phyloP scores from a whole-genome alignment of 176 grass and related monocot species.

The Triticum urartu region DNA sequence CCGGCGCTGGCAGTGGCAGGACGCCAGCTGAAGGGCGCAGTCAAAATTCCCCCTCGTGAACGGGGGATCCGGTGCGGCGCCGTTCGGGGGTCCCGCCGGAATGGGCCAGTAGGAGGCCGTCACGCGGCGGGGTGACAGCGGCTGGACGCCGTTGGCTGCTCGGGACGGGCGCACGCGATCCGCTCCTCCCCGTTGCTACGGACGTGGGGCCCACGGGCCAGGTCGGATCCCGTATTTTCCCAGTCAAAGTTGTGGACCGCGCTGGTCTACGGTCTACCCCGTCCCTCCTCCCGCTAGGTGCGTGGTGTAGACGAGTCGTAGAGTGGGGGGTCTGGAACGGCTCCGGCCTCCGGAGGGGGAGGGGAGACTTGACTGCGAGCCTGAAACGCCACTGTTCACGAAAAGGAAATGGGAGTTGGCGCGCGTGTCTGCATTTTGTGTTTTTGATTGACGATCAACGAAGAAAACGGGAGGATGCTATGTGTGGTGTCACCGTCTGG shows the following conservation, averaged over 20 bases:
- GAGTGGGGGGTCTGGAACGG: neutral
- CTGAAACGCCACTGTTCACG: neutral
- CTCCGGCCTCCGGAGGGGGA: too few relatives aligned
- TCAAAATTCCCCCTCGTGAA: neutral
- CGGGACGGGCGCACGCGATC: neutral
- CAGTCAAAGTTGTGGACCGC: slow-evolving; percentile 27
- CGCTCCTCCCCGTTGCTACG: neutral
- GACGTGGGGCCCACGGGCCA: neutral
- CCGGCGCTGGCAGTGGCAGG: neutral
- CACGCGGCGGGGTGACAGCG: neutral
- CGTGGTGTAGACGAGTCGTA: neutral
- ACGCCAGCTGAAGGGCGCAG: neutral
- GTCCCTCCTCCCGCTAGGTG: neutral
- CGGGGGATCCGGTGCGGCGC: slow-evolving; percentile 15
- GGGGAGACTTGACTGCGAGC: neutral
- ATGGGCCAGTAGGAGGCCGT: neutral
- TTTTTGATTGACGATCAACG: too few relatives aligned
- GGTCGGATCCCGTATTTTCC: neutral
- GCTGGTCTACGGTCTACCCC: neutral
- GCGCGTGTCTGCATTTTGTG: too few relatives aligned
- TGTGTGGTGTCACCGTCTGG: neutral
- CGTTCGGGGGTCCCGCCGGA: too few relatives aligned
- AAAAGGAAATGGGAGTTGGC: neutral
- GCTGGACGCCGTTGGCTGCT: neutral
- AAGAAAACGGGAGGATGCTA: too few relatives aligned